Evolutionary conservation across 2,329 filamentous ascomycete genomes (phyloP).

Genomic region (Neofusicoccum sp.): DNA sequence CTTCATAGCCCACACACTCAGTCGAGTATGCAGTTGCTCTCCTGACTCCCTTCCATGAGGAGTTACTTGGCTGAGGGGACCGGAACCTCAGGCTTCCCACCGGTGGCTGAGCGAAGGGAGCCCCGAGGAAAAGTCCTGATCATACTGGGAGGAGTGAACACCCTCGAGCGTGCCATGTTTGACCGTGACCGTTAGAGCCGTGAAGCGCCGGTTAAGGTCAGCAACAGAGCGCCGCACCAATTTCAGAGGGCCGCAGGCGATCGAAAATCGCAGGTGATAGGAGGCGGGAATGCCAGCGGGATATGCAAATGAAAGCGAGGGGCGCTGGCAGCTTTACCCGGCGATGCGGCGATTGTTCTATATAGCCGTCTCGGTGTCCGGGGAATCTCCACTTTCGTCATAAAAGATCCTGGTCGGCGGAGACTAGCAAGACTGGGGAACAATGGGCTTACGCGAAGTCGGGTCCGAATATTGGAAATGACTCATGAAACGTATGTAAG

Average conservation of each 20-base stretch:
- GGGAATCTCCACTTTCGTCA: neutral
- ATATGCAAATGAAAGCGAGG: neutral
- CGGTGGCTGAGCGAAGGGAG: slow-evolving; percentile 61
- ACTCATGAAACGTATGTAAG: neutral
- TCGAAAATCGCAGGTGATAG: neutral
- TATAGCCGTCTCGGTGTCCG: neutral
- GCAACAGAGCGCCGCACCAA: neutral
- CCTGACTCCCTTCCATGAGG: slow-evolving; percentile 42
- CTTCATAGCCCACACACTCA: slow-evolving; percentile 45
- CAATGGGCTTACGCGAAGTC: neutral
- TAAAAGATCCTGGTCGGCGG: neutral
- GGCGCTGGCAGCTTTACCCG: neutral
- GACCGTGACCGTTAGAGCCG: slow-evolving; percentile 36
- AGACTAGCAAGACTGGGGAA: neutral
- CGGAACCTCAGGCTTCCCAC: slow-evolving; percentile 57
- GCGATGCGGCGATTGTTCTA: neutral
- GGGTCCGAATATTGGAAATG: neutral
- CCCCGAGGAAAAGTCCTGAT: slow-evolving; percentile 52
- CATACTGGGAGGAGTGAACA: slow-evolving; percentile 40
- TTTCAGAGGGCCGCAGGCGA: neutral
- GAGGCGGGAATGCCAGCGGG: neutral
- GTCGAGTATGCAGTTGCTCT: slow-evolving; percentile 46
- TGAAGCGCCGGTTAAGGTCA: neutral
- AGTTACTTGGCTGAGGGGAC: slow-evolving; percentile 53
- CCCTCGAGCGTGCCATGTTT: slow-evolving; percentile 49